Percentiles rank a stretch among this genome's conserved stretches.
Evolutionary conservation across 352 stramenopile genomes (phyloP).

Genomic region (Pythium sukuiense): DNA sequence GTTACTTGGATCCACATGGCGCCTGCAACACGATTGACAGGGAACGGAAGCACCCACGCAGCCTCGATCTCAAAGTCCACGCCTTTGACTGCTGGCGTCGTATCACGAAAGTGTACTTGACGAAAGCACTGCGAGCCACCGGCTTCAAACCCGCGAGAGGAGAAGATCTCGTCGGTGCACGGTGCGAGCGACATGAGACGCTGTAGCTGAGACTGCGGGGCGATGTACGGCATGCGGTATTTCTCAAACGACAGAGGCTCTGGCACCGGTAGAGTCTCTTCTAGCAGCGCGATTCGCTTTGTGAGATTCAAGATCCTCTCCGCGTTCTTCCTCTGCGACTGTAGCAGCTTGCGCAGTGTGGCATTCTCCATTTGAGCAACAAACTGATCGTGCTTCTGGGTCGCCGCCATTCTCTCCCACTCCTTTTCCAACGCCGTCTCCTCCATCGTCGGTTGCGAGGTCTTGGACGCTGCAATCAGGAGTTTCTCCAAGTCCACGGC

Average conservation of each 20-base stretch:
- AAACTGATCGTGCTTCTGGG: constrained; percentile 12
- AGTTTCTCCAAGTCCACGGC: constrained; percentile 7
- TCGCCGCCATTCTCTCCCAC: constrained; percentile 12
- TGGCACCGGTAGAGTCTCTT: constrained; percentile 3
- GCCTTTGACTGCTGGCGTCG: background rate
- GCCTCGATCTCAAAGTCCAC: constrained; percentile 5
- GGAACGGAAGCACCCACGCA: constrained; percentile 8
- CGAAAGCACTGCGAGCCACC: background rate
- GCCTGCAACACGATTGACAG: background rate
- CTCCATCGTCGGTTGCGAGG: constrained; percentile 8
- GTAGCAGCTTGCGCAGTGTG: constrained; percentile 12
- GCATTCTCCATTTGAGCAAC: constrained; percentile 20
- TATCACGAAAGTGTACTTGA: background rate
- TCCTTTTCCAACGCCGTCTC: constrained; percentile 3
- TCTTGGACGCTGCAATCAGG: constrained; percentile 1
- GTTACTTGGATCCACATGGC: constrained; percentile 10
- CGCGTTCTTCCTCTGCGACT: constrained; percentile 13
- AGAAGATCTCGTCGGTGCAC: background rate
- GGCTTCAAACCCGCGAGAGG: background rate
- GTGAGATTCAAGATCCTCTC: constrained; percentile 16
- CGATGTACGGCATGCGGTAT: constrained; percentile 10
- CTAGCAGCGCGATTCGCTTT: constrained; percentile 6
- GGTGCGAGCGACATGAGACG: background rate
- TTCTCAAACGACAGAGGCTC: constrained; percentile 7
- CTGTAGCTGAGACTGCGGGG: background rate